Evolutionary conservation across 352 stramenopile species (phyloP).

Genomic region (Pythium myriotylum): DNA sequence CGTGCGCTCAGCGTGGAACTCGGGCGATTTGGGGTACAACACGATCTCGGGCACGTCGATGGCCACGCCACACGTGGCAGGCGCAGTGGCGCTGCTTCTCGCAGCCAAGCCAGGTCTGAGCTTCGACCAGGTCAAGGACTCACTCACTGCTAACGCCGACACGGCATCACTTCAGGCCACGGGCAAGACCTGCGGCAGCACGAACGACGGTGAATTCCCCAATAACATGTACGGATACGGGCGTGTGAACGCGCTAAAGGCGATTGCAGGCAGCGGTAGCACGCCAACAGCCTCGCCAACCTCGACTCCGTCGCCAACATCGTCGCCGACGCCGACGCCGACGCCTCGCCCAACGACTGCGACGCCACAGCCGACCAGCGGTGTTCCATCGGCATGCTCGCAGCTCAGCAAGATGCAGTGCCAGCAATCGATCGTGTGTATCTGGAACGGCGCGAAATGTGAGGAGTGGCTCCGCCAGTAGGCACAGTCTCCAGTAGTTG

Average conservation of each 20-base stretch:
- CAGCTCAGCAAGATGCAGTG: conserved; percentile 1
- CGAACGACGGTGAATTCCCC: conserved; percentile 29
- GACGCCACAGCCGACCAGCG: neutral
- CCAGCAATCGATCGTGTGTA: conserved; percentile 4
- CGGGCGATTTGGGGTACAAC: conserved; percentile 18
- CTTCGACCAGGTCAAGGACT: conserved; percentile 8
- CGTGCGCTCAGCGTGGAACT: conserved; percentile 23
- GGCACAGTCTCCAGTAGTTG: neutral
- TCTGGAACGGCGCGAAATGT: neutral
- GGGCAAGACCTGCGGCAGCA: conserved; percentile 31
- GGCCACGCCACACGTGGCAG: conserved; percentile 37
- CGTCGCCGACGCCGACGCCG: too few species aligned
- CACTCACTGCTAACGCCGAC: conserved; percentile 20
- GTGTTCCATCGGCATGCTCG: neutral
- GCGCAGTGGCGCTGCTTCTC: conserved; percentile 32
- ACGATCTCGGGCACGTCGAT: conserved; percentile 32
- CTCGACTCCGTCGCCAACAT: neutral
- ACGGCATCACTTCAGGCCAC: conserved; percentile 17
- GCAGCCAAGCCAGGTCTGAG: neutral
- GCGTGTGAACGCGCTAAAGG: conserved; percentile 35
- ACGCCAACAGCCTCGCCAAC: conserved; percentile 1
- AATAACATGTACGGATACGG: conserved; percentile 51
- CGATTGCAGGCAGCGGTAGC: conserved; percentile 2
- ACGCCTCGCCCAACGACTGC: neutral
- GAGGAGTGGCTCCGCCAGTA: conserved; percentile 1